Evolutionary conservation across 352 stramenopile genomes (phyloP).

Genomic region (Elongisporangium prolatum): DNA sequence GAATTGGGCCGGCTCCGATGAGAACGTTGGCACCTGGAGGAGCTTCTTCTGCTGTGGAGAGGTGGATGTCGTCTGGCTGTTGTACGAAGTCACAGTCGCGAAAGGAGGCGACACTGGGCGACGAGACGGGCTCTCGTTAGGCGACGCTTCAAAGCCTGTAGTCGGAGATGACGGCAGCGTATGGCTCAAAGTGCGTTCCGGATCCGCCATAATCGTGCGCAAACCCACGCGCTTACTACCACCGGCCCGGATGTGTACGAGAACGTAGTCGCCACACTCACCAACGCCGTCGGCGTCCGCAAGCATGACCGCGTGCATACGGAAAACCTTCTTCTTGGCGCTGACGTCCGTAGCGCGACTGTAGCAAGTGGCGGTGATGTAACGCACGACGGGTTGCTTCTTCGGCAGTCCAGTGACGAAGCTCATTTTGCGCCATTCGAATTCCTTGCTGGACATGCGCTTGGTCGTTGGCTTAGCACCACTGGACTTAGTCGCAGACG

Average conservation of each 20-base stretch:
- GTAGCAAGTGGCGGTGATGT: conserved; percentile 78
- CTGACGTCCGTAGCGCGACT: conserved; percentile 45
- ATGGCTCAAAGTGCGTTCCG: conserved; percentile 13
- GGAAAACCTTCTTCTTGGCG: conserved; percentile 72
- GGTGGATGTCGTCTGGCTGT: conserved; percentile 34
- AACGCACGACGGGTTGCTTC: conserved; percentile 66
- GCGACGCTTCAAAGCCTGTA: not conserved
- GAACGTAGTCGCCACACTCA: conserved; percentile 52
- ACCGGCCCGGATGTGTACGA: conserved; percentile 70
- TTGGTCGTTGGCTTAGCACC: conserved; percentile 16
- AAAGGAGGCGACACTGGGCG: conserved; percentile 35
- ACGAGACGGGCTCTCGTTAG: conserved; percentile 1
- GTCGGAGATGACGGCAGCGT: conserved; percentile 11
- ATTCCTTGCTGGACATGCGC: conserved; percentile 51
- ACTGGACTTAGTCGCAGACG: conserved; percentile 13
- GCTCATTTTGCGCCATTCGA: conserved; percentile 81
- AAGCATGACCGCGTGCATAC: conserved; percentile 80
- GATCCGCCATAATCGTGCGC: conserved; percentile 24
- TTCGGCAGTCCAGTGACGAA: conserved; percentile 76
- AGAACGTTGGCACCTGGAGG: conserved; percentile 14
- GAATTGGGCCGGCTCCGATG: conserved; percentile 11
- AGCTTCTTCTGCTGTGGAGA: conserved; percentile 43
- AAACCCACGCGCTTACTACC: conserved; percentile 66
- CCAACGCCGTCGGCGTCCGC: conserved; percentile 34
- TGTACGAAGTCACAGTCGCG: conserved; percentile 31